Evolutionary conservation across 495 filamentous ascomycete genomes (phyloP).

Genomic region (Daldinia bambusicola): DNA sequence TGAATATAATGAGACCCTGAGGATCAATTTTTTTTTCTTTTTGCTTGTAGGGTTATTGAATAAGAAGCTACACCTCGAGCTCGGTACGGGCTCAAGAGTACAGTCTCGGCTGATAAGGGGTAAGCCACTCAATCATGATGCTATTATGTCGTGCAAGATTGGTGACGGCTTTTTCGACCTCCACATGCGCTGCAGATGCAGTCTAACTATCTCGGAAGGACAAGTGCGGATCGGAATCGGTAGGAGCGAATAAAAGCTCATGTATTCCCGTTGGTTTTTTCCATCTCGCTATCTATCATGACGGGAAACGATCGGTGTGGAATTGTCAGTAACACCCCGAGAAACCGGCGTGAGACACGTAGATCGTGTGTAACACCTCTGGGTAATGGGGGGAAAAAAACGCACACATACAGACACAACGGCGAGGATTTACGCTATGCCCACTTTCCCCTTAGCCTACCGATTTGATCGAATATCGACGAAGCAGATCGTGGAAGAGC

Average conservation of each 20-base stretch:
- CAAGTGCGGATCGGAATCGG: conserved; percentile 20
- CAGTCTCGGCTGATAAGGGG: conserved; percentile 15
- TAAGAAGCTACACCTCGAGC: background rate
- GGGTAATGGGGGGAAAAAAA: background rate
- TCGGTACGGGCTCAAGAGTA: background rate
- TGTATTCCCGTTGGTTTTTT: conserved; percentile 9
- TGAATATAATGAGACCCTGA: background rate
- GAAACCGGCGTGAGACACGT: conserved; percentile 11
- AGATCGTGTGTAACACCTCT: conserved; percentile 8
- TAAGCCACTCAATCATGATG: conserved; percentile 27
- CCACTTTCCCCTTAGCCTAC: background rate
- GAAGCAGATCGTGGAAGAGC: conserved; percentile 10
- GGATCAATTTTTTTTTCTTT: background rate
- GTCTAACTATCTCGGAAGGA: conserved; percentile 22
- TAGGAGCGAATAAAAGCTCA: conserved; percentile 10
- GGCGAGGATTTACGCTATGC: background rate
- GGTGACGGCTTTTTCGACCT: conserved; percentile 15
- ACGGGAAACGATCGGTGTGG: conserved; percentile 10
- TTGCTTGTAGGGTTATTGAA: background rate
- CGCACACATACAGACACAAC: background rate
- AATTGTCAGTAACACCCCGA: conserved; percentile 10
- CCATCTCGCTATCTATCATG: conserved; percentile 19
- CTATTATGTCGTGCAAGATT: conserved; percentile 35
- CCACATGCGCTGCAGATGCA: conserved; percentile 18
- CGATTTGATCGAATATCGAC: conserved; percentile 8